Base-by-base conservation (phyloP, 2,329 filamentous ascomycete genomes). In the Nemania abortiva region DNA sequence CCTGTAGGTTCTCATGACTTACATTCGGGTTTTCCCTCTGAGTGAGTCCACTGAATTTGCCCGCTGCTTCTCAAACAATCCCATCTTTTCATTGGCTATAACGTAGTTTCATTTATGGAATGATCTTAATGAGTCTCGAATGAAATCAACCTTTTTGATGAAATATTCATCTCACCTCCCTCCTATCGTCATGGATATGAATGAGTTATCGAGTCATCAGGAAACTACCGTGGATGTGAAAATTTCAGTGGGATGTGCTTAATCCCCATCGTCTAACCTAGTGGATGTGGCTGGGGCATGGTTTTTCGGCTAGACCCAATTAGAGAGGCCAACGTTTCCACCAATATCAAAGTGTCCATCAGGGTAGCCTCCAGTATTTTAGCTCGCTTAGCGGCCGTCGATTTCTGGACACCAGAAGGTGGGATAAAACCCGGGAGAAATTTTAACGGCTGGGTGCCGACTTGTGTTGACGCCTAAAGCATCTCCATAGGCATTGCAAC, bases 221-320 rank as follows among this genome's bases (percentile, higher is more conserved):
- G n/a, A n/a, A n/a, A n/a, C n/a, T n/a, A n/a, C n/a, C n/a, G n/a
- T 22, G n/a, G n/a, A 11, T 11, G 45, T 22, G 20, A 22, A 49
- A 49, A 49, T 22, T 22, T 49, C 45, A 22, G 20, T 20, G 45
- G n/a, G 45, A 49, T 22, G 6, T 52, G 49, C 22, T 52, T 27
- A 27, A 52, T 5, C 49, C 29, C 22, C 29, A 27, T 27, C 7
- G 22, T 2, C 22, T 5, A 5, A 47, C 9, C 15, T 47, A 47
- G 42, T 47, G 42, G 15, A 47, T 52, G 22, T 52, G 20, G 24
- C 24, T 52, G 24, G 24, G 79, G 80, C 72, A 79, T 81, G 79
- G 75, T 42, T 37, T 20, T 27, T 22, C 15, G 27, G 10, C 47
- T 57, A 49, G 55, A 20, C 60, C 68, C 64, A 70, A 70, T 70